Base-by-base conservation (phyloP, 129 eudicot genomes). In the Cynara cardunculus region DNA sequence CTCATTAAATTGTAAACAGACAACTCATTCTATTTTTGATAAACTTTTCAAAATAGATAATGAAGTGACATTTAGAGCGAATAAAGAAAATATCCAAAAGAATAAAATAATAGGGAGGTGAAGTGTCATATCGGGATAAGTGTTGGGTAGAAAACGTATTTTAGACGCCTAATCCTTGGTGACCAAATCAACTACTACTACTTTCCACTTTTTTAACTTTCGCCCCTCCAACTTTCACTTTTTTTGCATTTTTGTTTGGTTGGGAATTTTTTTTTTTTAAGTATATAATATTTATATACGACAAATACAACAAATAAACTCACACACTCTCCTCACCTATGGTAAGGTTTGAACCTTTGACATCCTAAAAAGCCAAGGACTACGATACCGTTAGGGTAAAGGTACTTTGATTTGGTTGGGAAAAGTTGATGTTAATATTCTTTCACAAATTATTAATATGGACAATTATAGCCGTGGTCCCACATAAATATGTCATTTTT, bases 71-170 rank as follows among this genome's bases (percentile, higher is more conserved):
- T 14, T 16, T 18, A 4, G 22, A 53, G 6, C 1, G 62, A 18
- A 53, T 46, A 53, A 53, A 53, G 8, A 53, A 53, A 53, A 53
- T 53, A 53, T 53, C 21, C 62, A 67, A 67, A 67, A 25, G 13
- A 67, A 67, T 67, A 67, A 67, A 21, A 24, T 67, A 67, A 67
- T 11, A 19, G 3, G 68, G 71, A 24, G 71, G 32, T 73, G 32
- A 75, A 59, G 80, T 53, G 80, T 65, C 80, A 75, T 59, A 31
- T 75, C 25, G 32, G 71, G 80, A 75, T 25, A 75, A 53, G 39
- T 37, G 16, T 6, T 34, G 53, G 46, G 25, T 19, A 12, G 31
- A 30, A 56, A 53, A 37, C 80, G 46, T 75, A 59, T 77, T 34
- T 77, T 65, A 12, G 35, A 66, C 72, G 64, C 81, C 39, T 22